Conservation (phyloP, 495 filamentous ascomycete species). For the Neurospora sp. region DNA sequence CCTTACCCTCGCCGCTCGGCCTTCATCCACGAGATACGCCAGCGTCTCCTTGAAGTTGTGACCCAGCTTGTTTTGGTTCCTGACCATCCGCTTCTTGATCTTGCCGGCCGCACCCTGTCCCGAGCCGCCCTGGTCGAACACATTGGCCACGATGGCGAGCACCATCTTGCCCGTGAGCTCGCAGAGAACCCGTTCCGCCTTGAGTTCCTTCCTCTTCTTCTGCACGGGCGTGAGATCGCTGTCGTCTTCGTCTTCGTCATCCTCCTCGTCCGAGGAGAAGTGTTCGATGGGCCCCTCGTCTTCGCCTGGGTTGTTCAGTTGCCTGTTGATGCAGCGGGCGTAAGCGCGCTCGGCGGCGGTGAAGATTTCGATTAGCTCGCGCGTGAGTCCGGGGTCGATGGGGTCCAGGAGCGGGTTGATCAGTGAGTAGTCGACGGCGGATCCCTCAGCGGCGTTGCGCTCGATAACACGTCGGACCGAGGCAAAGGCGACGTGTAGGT, state of each 20-base stretch:
- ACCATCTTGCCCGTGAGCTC: slow-evolving; percentile 76
- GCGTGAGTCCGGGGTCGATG: slow-evolving; percentile 44
- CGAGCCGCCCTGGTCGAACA: slow-evolving; percentile 53
- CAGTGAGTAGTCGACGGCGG: slow-evolving; percentile 32
- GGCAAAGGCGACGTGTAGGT: slow-evolving; percentile 70
- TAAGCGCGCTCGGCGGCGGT: slow-evolving; percentile 60
- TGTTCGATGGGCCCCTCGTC: slow-evolving; percentile 56
- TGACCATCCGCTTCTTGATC: slow-evolving; percentile 51
- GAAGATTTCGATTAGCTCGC: slow-evolving; percentile 65
- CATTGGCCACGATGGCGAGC: slow-evolving; percentile 60
- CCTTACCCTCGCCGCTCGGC: slow-evolving; percentile 21
- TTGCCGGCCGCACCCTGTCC: slow-evolving; percentile 37
- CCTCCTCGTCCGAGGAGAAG: slow-evolving; percentile 37
- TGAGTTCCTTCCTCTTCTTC: slow-evolving; percentile 48
- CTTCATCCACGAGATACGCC: slow-evolving; percentile 56
- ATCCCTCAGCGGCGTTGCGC: slow-evolving; percentile 9
- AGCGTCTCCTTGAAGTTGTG: slow-evolving; percentile 69
- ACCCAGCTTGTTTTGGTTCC: slow-evolving; percentile 59
- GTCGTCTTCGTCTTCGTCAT: slow-evolving; percentile 49
- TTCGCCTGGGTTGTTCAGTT: slow-evolving; percentile 53
- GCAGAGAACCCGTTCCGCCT: slow-evolving; percentile 75
- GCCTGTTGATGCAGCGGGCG: slow-evolving; percentile 56
- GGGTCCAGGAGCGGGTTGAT: slow-evolving; percentile 55
- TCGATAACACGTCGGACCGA: slow-evolving; percentile 46
- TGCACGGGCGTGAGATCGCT: slow-evolving; percentile 44